These are phyloP conservation scores for Penicillium janthinellum DNA, from an alignment of 2,329 filamentous ascomycete genomes.

Conservation along the genomic window DNA sequence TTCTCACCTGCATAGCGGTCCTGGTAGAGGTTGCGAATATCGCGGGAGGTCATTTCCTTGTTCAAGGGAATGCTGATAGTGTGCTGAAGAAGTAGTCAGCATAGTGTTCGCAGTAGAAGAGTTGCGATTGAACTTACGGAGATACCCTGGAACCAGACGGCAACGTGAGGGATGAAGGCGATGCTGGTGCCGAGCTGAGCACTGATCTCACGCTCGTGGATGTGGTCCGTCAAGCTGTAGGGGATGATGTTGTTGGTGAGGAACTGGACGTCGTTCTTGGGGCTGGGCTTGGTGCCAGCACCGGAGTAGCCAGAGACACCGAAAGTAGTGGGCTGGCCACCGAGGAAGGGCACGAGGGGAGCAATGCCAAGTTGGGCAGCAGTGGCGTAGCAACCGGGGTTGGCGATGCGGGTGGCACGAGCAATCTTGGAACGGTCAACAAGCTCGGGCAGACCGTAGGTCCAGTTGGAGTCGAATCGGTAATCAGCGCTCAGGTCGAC, in stretches of 20 bases:
- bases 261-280: slow-evolving; percentile 86
- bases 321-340: slow-evolving; percentile 78
- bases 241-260: slow-evolving; percentile 87
- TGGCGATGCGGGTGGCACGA: slow-evolving; percentile 78
- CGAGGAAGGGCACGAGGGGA: slow-evolving; percentile 76
- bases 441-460: slow-evolving; percentile 87
- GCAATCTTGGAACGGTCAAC: slow-evolving; percentile 75
- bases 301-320: slow-evolving; percentile 94
- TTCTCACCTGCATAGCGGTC: slow-evolving; percentile 95
- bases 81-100: slow-evolving; percentile 53
- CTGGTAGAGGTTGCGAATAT: slow-evolving; percentile 93
- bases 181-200: slow-evolving; percentile 72
- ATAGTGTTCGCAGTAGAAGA: neutral
- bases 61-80: slow-evolving; percentile 88
- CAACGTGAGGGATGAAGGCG: slow-evolving; percentile 90
- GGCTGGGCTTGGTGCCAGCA: slow-evolving; percentile 88
- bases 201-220: slow-evolving; percentile 91
- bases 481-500: slow-evolving; percentile 97
- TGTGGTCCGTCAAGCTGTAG: slow-evolving; percentile 89
- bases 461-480: slow-evolving; percentile 82
- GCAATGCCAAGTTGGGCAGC: slow-evolving; percentile 87
- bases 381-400: slow-evolving; percentile 95
- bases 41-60: slow-evolving; percentile 82
- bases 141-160: slow-evolving; percentile 97
- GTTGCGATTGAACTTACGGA: slow-evolving; percentile 52